Percentiles rank a stretch among this genome's conserved stretches.
Conservation (phyloP, 139 green algal genomes). For the Nannochloris sp. region DNA sequence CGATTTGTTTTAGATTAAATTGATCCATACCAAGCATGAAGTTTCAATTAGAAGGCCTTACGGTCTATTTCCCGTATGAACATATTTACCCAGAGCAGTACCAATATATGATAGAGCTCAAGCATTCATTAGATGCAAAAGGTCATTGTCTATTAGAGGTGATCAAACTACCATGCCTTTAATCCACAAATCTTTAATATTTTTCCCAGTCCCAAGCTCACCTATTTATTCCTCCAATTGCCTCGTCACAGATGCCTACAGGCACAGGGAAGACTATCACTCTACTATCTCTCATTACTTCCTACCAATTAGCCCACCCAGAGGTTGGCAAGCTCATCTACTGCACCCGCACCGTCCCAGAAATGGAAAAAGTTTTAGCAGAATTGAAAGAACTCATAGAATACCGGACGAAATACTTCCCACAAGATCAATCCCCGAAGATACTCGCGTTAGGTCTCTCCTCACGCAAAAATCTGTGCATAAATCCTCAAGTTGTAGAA, state of each 20-base stretch:
- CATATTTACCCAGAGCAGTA: slow-evolving; percentile 97
- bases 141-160: slow-evolving; percentile 96
- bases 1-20: too few species aligned
- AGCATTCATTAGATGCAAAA: slow-evolving; percentile 89
- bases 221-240: background rate
- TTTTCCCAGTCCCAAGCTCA: background rate
- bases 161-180: slow-evolving; percentile 3
- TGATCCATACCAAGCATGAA: slow-evolving; percentile 54
- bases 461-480: slow-evolving; percentile 96
- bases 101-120: slow-evolving; percentile 97
- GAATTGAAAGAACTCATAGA: slow-evolving; percentile 80
- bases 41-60: slow-evolving; percentile 89
- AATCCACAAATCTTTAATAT: too few species aligned
- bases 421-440: slow-evolving; percentile 20
- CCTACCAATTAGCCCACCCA: slow-evolving; percentile 92
- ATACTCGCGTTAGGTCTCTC: slow-evolving; percentile 92
- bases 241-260: slow-evolving; percentile 87
- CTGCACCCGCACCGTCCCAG: slow-evolving; percentile 98
- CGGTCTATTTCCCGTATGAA: slow-evolving; percentile 96
- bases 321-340: slow-evolving; percentile 97
- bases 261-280: slow-evolving; percentile 99
- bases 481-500: slow-evolving; percentile 77
- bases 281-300: slow-evolving; percentile 94
- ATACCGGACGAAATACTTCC: slow-evolving; percentile 68
- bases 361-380: slow-evolving; percentile 98